Evolutionary conservation across 495 filamentous ascomycete species (phyloP), one percentile per base, ranked within the genome.

Genomic region (Hypoxylon subgilvum): DNA sequence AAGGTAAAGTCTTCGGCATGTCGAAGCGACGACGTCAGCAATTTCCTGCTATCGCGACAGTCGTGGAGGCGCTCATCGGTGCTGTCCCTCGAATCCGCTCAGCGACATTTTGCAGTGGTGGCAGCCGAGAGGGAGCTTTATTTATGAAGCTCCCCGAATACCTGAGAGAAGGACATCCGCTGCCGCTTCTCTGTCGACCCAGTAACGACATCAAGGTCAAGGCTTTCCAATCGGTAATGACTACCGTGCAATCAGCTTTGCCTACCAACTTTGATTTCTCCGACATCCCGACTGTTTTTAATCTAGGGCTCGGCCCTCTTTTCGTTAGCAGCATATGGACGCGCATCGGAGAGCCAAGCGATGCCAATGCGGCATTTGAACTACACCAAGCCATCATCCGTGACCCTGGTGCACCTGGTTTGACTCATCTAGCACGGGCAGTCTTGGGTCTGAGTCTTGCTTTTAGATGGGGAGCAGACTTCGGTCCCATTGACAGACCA

Each of bases 41-140:
- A 66, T 89, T 95, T 21, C 90, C 91, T 4, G 91, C 92, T 21
- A 90, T 96, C 19, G 84, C 85, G 0, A 84, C 91, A 18, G 78
- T 96, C 3, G 83, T 97, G 5, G 83, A 87, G 13, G 85, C 85
- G 2, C 76, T 97, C 6, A 76, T 85, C 10, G 77, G 82, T 9
- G 84, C 88, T 1, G 74, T 96, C 9, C 88, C 90, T 2, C 74
- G 73, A 14, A 90, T 96, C 58, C 81, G 79, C 40, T 79, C 85
- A 17, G 89, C 90, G 2, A 82, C 84, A 10, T 97, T 96, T 73
- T 93, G 90, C 65, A 85, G 90, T 61, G 92, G 80, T 8, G 92
- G 92, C 7, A 90, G 96, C 38, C 81, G 92, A 19, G 92, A 96
- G 70, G 92, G 92, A 0, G 81, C 86, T 1, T 71, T 95, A 19